Conservation (phyloP, 2,329 filamentous ascomycete species). For the Rhinocladiella similis region DNA sequence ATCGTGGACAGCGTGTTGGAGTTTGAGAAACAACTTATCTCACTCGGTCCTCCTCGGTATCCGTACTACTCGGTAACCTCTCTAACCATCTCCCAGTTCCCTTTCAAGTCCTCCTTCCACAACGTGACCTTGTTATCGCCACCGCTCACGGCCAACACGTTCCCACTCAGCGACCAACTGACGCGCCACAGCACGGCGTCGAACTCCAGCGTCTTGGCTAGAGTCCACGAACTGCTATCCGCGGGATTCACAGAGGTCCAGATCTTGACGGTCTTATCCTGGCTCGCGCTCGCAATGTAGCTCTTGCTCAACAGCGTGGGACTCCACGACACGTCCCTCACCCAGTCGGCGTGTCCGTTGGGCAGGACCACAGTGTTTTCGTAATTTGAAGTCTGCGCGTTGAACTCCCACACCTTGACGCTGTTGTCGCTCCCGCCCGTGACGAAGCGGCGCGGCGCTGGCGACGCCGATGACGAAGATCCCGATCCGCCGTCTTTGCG, state of each 20-base stretch:
- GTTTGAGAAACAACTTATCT: no score
- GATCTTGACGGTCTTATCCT: slow-evolving; percentile 96
- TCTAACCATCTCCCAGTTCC: slow-evolving; percentile 97
- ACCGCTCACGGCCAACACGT: slow-evolving; percentile 89
- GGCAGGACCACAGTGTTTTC: slow-evolving; percentile 58
- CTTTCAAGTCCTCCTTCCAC: slow-evolving; percentile 97
- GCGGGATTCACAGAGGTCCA: slow-evolving; percentile 75
- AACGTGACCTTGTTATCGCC: slow-evolving; percentile 95
- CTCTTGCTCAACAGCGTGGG: slow-evolving; percentile 92
- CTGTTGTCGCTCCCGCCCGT: slow-evolving; percentile 93
- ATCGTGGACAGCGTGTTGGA: no score
- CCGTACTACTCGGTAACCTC: slow-evolving; percentile 80
- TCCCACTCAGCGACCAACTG: slow-evolving; percentile 96
- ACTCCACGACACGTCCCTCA: slow-evolving; percentile 95
- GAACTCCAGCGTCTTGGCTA: slow-evolving; percentile 78
- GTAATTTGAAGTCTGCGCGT: slow-evolving; percentile 57
- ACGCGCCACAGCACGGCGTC: slow-evolving; percentile 92
- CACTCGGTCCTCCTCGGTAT: no score
- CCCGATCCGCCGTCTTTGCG: slow-evolving; percentile 66
- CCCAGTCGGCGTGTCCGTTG: slow-evolving; percentile 88
- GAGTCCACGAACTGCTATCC: slow-evolving; percentile 71
- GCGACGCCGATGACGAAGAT: slow-evolving; percentile 38
- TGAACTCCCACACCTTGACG: slow-evolving; percentile 90
- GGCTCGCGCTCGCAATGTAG: slow-evolving; percentile 92
- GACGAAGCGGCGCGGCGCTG: slow-evolving; percentile 75